Percentiles rank a stretch among this genome's conserved stretches.
These are phyloP conservation scores for Dendrobium nobile DNA, from an alignment of 106 monocot genomes.

Conservation along the genomic window DNA sequence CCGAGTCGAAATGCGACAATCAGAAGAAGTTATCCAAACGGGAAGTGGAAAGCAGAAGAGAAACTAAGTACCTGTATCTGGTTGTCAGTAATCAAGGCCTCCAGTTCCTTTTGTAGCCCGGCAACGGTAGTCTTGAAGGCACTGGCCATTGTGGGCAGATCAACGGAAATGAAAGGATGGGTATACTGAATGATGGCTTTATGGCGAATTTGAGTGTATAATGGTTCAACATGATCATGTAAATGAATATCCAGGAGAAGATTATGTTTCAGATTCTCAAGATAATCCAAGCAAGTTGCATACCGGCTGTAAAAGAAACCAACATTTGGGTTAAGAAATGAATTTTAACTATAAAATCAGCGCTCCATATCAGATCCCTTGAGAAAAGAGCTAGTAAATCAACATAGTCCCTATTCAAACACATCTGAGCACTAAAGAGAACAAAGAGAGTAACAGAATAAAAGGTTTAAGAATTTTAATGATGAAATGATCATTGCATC, in stretches of 20 bases:
- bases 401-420: background rate
- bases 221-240: constrained; percentile 76
- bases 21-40: background rate
- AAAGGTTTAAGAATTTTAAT: too few species aligned
- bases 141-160: constrained; percentile 79
- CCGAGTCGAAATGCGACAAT: background rate
- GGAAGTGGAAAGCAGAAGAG: background rate
- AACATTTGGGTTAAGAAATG: background rate
- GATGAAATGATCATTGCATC: too few species aligned
- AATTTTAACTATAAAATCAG: background rate
- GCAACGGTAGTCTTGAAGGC: constrained; percentile 84
- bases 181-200: constrained; percentile 98
- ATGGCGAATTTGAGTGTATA: constrained; percentile 87
- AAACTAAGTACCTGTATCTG: constrained; percentile 61
- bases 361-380: background rate
- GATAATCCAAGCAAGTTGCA: constrained; percentile 88
- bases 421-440: too few species aligned
- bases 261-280: constrained; percentile 74
- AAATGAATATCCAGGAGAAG: constrained; percentile 85
- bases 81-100: constrained; percentile 81
- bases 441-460: too few species aligned
- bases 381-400: background rate
- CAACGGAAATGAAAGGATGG: constrained; percentile 88
- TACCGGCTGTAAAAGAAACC: constrained; percentile 53
- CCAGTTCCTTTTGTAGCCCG: constrained; percentile 86